phyloP scores from a whole-genome alignment of 2,329 filamentous ascomycete genomes.

The Colletotrichum scovillei region DNA sequence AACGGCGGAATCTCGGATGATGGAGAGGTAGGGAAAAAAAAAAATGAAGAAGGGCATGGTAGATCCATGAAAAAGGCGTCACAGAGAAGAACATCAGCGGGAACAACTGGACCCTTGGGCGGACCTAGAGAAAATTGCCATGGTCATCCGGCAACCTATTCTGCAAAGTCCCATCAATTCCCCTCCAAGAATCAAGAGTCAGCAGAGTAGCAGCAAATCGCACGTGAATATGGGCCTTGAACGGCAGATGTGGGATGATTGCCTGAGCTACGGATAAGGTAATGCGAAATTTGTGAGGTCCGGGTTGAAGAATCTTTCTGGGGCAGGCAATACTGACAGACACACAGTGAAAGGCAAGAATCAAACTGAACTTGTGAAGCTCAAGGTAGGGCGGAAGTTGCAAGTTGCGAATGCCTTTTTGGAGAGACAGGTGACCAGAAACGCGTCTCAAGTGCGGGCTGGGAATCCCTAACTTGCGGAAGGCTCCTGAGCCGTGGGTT shows the following conservation, averaged over 20 bases:
- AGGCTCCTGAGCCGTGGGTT: neutral
- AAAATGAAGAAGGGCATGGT: slow-evolving; percentile 7
- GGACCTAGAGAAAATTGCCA: slow-evolving; percentile 22
- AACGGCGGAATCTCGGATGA: neutral
- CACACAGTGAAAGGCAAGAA: too few relatives aligned
- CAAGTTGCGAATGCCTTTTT: neutral
- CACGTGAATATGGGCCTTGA: slow-evolving; percentile 22
- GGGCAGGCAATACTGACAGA: too few relatives aligned
- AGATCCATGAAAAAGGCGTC: slow-evolving; percentile 4
- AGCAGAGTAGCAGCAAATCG: neutral
- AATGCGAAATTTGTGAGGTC: neutral
- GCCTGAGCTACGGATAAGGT: neutral
- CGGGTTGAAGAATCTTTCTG: too few relatives aligned
- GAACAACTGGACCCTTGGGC: slow-evolving; percentile 26
- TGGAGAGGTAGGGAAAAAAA: too few relatives aligned
- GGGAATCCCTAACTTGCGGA: neutral
- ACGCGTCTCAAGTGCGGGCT: slow-evolving; percentile 6
- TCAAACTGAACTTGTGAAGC: too few relatives aligned
- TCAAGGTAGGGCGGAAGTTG: too few relatives aligned
- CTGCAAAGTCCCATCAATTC: neutral
- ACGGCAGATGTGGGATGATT: neutral
- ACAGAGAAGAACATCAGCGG: neutral
- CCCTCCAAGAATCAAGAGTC: slow-evolving; percentile 6
- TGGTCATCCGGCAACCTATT: slow-evolving; percentile 25
- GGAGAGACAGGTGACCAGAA: neutral